Evolutionary conservation across 2,329 filamentous ascomycete species (phyloP).

Genomic region (Trichoderma hamatum): DNA sequence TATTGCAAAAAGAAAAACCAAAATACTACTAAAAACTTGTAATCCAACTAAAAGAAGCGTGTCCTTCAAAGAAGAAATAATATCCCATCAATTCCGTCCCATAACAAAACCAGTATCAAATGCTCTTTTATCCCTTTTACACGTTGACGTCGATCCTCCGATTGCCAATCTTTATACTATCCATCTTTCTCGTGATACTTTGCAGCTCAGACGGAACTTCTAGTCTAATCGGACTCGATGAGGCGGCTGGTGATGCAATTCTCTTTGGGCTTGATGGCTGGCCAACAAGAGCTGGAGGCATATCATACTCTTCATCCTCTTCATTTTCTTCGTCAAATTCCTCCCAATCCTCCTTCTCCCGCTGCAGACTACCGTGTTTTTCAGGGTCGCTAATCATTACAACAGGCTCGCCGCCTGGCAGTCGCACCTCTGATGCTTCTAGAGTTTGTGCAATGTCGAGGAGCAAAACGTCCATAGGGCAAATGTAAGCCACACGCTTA

Average conservation of each 20-base stretch:
- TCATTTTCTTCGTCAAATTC: conserved; percentile 28
- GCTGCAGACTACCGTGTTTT: conserved; percentile 17
- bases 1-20: conserved; percentile 9
- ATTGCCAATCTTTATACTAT: conserved; percentile 39
- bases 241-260: conserved; percentile 30
- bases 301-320: conserved; percentile 30
- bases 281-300: conserved; percentile 1
- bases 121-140: not conserved
- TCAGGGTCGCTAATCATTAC: conserved; percentile 36
- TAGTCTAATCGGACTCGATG: conserved; percentile 36
- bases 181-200: conserved; percentile 38
- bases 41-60: not conserved
- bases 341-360: conserved; percentile 29
- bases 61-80: not conserved
- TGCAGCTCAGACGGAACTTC: conserved; percentile 37
- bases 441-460: conserved; percentile 82
- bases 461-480: conserved; percentile 89
- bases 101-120: not conserved
- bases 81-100: not conserved
- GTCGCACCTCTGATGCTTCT: conserved; percentile 67
- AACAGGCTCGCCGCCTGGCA: conserved; percentile 63
- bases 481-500: conserved; percentile 85
- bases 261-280: conserved; percentile 20
- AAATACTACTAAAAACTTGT: not conserved
- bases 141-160: conserved; percentile 25